These are phyloP conservation scores for Claviceps pazoutovae DNA, from an alignment of 2,329 filamentous ascomycete genomes.

Conservation along the genomic window DNA sequence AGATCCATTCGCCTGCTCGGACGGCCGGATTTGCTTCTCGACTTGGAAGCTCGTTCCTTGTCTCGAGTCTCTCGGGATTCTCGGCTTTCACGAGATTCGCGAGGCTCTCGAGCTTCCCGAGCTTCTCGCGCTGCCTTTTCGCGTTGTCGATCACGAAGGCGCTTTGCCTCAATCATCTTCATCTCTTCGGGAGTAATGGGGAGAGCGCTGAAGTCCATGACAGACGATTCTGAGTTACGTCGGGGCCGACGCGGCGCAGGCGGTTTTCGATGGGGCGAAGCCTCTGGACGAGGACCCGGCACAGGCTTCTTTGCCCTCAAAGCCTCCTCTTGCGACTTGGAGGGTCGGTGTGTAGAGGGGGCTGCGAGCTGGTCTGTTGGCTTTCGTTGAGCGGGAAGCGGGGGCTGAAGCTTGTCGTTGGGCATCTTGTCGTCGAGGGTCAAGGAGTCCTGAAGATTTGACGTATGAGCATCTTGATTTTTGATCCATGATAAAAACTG, in stretches of 20 bases:
- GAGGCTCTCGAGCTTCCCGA: conserved; percentile 10
- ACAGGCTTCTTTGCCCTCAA: conserved; percentile 31
- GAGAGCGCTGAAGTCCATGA: conserved; percentile 44
- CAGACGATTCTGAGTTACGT: conserved; percentile 69
- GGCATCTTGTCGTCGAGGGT: conserved; percentile 46
- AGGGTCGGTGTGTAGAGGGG: conserved; percentile 39
- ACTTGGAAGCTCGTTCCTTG: conserved; percentile 24
- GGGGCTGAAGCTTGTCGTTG: conserved; percentile 20
- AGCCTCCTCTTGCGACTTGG: conserved; percentile 54
- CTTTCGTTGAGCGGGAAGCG: conserved; percentile 25
- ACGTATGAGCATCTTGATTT: conserved; percentile 3
- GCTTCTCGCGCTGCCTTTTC: conserved; percentile 8
- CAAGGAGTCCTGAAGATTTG: conserved; percentile 45
- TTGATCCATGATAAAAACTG: neutral
- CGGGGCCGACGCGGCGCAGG: conserved; percentile 38
- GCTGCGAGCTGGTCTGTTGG: conserved; percentile 15
- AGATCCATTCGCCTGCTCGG: conserved; percentile 55
- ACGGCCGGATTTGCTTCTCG: conserved; percentile 34
- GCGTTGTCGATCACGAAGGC: conserved; percentile 12
- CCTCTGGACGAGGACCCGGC: conserved; percentile 16
- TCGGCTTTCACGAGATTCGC: conserved; percentile 30
- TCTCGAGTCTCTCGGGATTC: conserved; percentile 31
- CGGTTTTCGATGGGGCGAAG: conserved; percentile 22
- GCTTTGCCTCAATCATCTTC: conserved; percentile 23
- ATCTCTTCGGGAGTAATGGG: conserved; percentile 42